Evolutionary conservation across 2,329 filamentous ascomycete genomes (phyloP).

Genomic region (Diaporthe destruens): DNA sequence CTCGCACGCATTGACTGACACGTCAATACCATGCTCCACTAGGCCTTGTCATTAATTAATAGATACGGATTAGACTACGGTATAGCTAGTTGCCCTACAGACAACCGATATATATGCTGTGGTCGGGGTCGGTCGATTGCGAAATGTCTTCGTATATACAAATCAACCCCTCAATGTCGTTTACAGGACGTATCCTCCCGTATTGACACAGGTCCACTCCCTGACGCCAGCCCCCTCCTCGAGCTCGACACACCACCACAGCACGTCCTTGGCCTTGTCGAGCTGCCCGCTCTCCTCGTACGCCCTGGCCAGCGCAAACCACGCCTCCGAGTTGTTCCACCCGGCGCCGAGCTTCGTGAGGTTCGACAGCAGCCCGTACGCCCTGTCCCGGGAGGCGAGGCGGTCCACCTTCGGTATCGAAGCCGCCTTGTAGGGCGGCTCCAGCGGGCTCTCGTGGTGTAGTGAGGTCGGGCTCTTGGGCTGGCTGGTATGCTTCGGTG

Average conservation of each 20-base stretch:
- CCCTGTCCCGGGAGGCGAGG: slow-evolving; percentile 90
- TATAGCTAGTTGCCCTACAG: slow-evolving; percentile 11
- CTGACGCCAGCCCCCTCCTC: slow-evolving; percentile 87
- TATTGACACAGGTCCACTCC: slow-evolving; percentile 79
- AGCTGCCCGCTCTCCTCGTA: slow-evolving; percentile 89
- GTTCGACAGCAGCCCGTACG: slow-evolving; percentile 83
- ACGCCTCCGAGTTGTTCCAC: slow-evolving; percentile 94
- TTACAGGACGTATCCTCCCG: slow-evolving; percentile 74
- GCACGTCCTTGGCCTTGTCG: slow-evolving; percentile 89
- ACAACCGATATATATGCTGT: slow-evolving; percentile 1
- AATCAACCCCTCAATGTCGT: background rate
- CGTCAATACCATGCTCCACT: background rate
- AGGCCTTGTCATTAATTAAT: slow-evolving; percentile 25
- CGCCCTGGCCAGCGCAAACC: slow-evolving; percentile 87
- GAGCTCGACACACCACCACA: slow-evolving; percentile 98
- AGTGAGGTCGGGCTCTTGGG: slow-evolving; percentile 39
- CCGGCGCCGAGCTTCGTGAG: slow-evolving; percentile 87
- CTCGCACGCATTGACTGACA: background rate
- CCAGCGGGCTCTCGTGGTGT: slow-evolving; percentile 57
- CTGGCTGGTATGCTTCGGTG: slow-evolving; percentile 5
- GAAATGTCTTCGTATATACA: slow-evolving; percentile 13
- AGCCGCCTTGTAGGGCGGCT: slow-evolving; percentile 66
- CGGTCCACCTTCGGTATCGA: slow-evolving; percentile 81
- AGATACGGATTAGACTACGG: slow-evolving; percentile 30
- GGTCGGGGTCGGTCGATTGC: background rate